phyloP scores from a whole-genome alignment of 2,329 filamentous ascomycete genomes.

The Pseudocercospora ulei region DNA sequence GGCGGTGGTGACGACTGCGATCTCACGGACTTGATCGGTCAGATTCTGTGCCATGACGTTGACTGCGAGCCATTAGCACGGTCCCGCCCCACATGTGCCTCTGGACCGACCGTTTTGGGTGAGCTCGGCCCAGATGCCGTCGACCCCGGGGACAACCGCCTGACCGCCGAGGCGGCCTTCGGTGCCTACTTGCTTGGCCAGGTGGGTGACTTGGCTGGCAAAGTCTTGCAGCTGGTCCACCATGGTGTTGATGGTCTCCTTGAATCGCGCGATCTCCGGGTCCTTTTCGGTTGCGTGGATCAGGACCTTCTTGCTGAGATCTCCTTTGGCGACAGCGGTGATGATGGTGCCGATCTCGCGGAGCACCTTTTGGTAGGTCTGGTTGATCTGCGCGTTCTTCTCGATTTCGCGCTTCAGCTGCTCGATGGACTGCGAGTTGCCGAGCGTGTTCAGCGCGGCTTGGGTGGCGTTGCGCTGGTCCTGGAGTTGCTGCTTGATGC shows the following conservation, averaged over 20 bases:
- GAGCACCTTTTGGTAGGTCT: slow-evolving; percentile 94
- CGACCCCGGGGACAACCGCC: slow-evolving; percentile 84
- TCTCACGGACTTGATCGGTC: slow-evolving; percentile 94
- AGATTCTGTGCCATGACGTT: slow-evolving; percentile 99
- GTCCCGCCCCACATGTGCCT: slow-evolving; percentile 1
- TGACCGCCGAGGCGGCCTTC: slow-evolving; percentile 90
- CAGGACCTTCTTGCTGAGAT: slow-evolving; percentile 91
- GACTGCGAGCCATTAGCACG: slow-evolving; percentile 45
- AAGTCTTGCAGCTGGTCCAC: slow-evolving; percentile 97
- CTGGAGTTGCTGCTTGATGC: slow-evolving; percentile 73
- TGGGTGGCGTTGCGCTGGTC: slow-evolving; percentile 80
- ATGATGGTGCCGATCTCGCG: slow-evolving; percentile 96
- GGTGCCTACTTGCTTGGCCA: slow-evolving; percentile 91
- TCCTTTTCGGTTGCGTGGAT: slow-evolving; percentile 96
- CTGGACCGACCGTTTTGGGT: slow-evolving; percentile 49
- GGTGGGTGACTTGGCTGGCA: slow-evolving; percentile 86
- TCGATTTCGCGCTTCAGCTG: slow-evolving; percentile 84
- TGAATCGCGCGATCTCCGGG: slow-evolving; percentile 95
- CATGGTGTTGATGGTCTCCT: slow-evolving; percentile 97
- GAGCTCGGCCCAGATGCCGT: slow-evolving; percentile 94
- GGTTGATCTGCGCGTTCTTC: slow-evolving; percentile 96
- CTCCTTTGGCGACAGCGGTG: slow-evolving; percentile 87
- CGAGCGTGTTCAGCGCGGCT: slow-evolving; percentile 65
- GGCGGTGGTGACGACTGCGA: slow-evolving; percentile 90
- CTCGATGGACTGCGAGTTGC: slow-evolving; percentile 80